These are phyloP conservation scores for Globisporangium viniferum DNA, from an alignment of 352 stramenopile species.

Conservation along the genomic window DNA sequence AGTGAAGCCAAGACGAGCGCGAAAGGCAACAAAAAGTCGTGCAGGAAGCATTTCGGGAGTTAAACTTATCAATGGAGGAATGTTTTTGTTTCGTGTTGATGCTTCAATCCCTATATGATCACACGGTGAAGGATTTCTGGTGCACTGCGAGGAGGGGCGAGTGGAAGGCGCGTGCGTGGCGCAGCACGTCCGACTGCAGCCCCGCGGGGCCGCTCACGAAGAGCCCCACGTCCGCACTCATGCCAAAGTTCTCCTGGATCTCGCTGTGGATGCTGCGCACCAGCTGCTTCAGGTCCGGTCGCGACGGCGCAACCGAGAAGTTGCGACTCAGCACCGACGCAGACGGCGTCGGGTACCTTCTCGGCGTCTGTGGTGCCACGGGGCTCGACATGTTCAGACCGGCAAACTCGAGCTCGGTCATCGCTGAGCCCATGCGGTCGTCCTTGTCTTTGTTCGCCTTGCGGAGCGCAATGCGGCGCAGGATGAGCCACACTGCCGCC, in stretches of 20 bases:
- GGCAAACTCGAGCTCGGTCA: conserved; percentile 43
- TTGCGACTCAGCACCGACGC: conserved; percentile 27
- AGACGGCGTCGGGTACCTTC: conserved; percentile 24
- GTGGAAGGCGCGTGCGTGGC: conserved; percentile 28
- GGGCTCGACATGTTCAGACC: conserved; percentile 32
- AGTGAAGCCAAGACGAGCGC: no score
- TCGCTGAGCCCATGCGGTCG: conserved; percentile 23
- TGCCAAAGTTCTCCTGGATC: conserved; percentile 48
- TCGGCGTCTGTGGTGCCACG: conserved; percentile 33
- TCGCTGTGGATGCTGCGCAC: conserved; percentile 38
- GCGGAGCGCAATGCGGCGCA: conserved; percentile 6
- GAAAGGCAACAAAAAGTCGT: no score
- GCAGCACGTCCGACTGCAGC: conserved; percentile 32
- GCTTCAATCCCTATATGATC: background rate
- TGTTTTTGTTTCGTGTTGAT: no score
- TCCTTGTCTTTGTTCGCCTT: conserved; percentile 17
- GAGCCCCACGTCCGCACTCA: conserved; percentile 35
- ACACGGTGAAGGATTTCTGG: conserved; percentile 55
- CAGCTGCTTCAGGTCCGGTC: conserved; percentile 30
- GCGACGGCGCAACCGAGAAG: conserved; percentile 24
- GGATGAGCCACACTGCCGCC: conserved; percentile 24
- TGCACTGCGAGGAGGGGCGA: conserved; percentile 2
- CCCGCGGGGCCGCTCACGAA: conserved; percentile 42
- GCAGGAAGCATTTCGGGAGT: no score
- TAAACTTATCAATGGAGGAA: no score